Base-by-base conservation (phyloP, 768 basidiomycete species). In the Rhodotorula sphaerocarpa region DNA sequence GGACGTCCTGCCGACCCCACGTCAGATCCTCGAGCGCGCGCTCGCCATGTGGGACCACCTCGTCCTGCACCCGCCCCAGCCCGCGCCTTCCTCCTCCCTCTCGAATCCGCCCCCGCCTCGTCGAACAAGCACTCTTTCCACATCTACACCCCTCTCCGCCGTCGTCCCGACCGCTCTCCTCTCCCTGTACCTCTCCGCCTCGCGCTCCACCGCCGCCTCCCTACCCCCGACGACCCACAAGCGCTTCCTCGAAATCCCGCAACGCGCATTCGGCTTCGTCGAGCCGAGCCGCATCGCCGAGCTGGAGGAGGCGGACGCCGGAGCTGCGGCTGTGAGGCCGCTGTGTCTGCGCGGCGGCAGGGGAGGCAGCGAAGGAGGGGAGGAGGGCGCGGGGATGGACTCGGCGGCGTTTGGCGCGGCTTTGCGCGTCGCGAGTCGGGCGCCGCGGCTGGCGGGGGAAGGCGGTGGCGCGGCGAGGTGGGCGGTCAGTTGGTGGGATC, bases 141-240 rank as follows among this genome's bases (percentile, higher is more conserved):
- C 53, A 4, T 20, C 28, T 30, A 42, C 43, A 20, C 36, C 23
- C 3, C 50, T 63, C 34, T 11, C 23, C 11, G 50, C 61, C 18
- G 25, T 47, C 46, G 33, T 53, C 34, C 48, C 63, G 7, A 65
- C 63, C 12, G 23, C 31, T 1, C 46, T 65, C 54, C 48, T 65
- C 16, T 21, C 43, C 14, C 57, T 65, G 9, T 65, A 59, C 63
- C 57, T 60, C 54, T 39, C 36, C 9, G 10, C 16, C 10, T 39
- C 36, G 10, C 9, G 48, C 33, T 52, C 63, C 1, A 4, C 44
- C 15, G 12, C 36, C 20, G 15, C 59, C 0, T 33, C 54, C 18
- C 34, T 51, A n/a, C 43, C 63, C 28, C 20, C 45, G 0, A 43
- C 57, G 14, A 28, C 31, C 48, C 25, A 50, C 44, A 5, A 47